Evolutionary conservation across 331 rosid genomes (phyloP).

Genomic region (Malus hybrid): DNA sequence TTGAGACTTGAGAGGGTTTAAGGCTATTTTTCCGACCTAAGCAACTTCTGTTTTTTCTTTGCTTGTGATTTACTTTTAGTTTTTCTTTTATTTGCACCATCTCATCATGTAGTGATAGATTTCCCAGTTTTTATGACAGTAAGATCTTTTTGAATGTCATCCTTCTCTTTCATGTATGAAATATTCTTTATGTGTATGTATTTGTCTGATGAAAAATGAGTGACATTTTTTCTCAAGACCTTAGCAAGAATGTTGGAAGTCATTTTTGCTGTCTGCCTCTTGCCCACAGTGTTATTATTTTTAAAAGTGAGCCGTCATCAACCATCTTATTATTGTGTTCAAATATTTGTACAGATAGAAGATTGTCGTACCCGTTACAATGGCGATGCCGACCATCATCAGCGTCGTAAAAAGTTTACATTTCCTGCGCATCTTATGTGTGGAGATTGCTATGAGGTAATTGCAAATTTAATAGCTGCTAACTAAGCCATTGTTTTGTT

Average conservation of each 20-base stretch:
- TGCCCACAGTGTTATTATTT: neutral
- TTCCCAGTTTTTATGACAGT: neutral
- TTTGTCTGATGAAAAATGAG: neutral
- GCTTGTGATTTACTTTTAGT: neutral
- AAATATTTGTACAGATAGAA: constrained; percentile 56
- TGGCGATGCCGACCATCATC: constrained; percentile 95
- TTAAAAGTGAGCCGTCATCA: constrained; percentile 12
- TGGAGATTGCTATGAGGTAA: constrained; percentile 95
- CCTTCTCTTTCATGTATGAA: neutral
- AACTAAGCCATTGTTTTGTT: neutral
- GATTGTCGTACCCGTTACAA: constrained; percentile 96
- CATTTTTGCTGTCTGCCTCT: neutral
- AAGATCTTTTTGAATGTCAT: neutral
- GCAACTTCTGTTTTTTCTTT: neutral
- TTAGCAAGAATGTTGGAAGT: neutral
- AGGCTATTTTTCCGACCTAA: neutral
- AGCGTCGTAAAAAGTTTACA: constrained; percentile 78
- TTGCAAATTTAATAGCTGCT: neutral
- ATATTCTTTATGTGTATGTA: neutral
- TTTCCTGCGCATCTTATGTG: constrained; percentile 98
- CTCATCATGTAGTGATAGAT: neutral
- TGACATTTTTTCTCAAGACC: neutral
- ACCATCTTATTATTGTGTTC: constrained; percentile 17
- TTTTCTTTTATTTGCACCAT: neutral
- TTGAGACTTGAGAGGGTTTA: neutral